A percentile compares a stretch with the other conserved stretches of the same genome.
Conservation (phyloP, 192 early-diverging fungal species). For the Chytriomyces hyalinus region DNA sequence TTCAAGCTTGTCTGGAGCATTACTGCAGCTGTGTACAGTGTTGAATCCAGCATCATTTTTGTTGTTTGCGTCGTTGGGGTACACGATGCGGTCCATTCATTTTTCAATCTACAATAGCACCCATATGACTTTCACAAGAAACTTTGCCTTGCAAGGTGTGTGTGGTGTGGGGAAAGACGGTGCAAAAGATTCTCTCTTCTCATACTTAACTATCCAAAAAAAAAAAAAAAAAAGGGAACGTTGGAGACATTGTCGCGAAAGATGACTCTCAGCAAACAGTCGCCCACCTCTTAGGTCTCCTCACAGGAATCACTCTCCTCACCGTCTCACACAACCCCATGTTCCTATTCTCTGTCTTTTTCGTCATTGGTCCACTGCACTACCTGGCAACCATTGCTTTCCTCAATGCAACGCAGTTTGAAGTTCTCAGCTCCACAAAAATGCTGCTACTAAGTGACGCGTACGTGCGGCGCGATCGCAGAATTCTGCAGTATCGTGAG, state of each 20-base stretch:
- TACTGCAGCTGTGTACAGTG: conserved; percentile 64
- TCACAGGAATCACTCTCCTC: conserved; percentile 62
- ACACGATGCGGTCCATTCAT: conserved; percentile 66
- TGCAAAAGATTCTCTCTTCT: no score
- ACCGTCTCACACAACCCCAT: conserved; percentile 58
- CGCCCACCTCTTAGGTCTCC: conserved; percentile 67
- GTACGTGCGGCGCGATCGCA: conserved; percentile 55
- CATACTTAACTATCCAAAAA: no score
- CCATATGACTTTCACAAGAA: conserved; percentile 75
- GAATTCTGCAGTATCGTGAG: conserved; percentile 50
- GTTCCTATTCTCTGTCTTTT: conserved; percentile 63
- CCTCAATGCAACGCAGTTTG: conserved; percentile 66
- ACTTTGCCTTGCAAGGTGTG: conserved; percentile 64
- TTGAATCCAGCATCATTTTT: conserved; percentile 59
- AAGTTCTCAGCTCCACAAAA: conserved; percentile 69
- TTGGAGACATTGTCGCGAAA: conserved; percentile 75
- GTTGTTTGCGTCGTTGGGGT: conserved; percentile 62
- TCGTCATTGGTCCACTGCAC: conserved; percentile 61
- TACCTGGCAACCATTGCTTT: conserved; percentile 58
- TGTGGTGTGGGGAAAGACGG: background rate
- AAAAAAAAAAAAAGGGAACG: conserved; percentile 49
- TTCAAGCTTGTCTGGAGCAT: conserved; percentile 59
- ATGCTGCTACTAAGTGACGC: conserved; percentile 54
- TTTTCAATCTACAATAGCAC: conserved; percentile 70
- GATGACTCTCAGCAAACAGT: conserved; percentile 75